Conservation (phyloP, 1,284 basidiomycete genomes). For the Naganishia cerealis region DNA sequence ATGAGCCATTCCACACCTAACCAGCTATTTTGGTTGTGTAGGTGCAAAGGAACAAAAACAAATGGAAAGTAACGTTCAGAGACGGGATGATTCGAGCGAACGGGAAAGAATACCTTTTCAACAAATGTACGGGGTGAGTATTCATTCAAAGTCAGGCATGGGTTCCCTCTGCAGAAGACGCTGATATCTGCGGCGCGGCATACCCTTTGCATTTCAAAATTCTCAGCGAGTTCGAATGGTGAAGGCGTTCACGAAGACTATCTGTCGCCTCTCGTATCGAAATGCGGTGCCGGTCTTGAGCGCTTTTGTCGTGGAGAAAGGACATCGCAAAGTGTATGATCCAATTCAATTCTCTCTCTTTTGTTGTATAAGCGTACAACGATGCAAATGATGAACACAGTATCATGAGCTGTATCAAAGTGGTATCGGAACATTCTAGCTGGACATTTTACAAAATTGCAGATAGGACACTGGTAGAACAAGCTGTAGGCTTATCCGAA, state of each 20-base stretch:
- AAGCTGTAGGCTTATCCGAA: not conserved
- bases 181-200: not conserved
- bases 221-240: constrained; percentile 47
- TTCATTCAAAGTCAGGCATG: not conserved
- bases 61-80: constrained; percentile 99
- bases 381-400: not conserved
- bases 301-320: not conserved
- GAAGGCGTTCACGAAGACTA: constrained; percentile 9
- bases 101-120: constrained; percentile 94
- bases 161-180: not conserved
- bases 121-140: constrained; percentile 71
- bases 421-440: not conserved
- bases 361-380: not conserved
- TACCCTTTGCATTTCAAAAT: not conserved
- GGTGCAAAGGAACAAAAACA: constrained; percentile 98
- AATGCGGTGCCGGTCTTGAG: not conserved
- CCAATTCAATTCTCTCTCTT: not conserved
- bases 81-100: constrained; percentile 98
- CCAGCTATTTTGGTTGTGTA: constrained; percentile 46
- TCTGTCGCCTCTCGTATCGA: not conserved
- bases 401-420: not conserved
- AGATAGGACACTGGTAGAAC: not conserved
- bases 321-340: not conserved
- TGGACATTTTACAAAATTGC: not conserved
- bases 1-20: constrained; percentile 28